Conservation (phyloP, 805 yeast genomes). For the Lachancea waltii region DNA sequence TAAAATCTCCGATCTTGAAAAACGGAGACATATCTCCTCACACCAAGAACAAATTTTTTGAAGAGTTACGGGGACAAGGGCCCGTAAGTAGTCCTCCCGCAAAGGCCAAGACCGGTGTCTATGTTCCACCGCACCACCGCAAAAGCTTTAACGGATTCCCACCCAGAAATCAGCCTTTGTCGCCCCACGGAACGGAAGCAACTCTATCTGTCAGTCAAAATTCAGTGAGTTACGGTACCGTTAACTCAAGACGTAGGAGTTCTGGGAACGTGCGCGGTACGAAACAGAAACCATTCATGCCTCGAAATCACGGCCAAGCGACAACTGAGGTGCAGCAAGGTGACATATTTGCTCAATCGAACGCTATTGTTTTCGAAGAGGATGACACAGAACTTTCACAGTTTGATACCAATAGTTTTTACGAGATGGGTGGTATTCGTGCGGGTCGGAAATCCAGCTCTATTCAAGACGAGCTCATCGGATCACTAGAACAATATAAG, state of each 20-base stretch:
- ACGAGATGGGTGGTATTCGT: constrained; percentile 6
- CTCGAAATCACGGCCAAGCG: constrained; percentile 18
- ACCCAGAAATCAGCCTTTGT: neutral
- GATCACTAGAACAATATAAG: constrained; percentile 33
- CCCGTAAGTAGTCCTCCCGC: constrained; percentile 4
- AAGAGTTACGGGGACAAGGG: constrained; percentile 1
- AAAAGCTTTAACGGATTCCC: constrained; percentile 20
- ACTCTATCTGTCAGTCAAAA: constrained; percentile 21
- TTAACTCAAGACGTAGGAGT: constrained; percentile 8
- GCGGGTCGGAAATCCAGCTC: constrained; percentile 27
- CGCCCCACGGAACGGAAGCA: constrained; percentile 17
- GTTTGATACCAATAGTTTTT: constrained; percentile 20
- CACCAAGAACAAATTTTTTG: constrained; percentile 4
- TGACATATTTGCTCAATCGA: constrained; percentile 27
- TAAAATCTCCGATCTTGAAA: constrained; percentile 23
- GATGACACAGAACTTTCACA: constrained; percentile 15
- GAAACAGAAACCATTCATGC: constrained; percentile 9
- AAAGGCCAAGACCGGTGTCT: constrained; percentile 28
- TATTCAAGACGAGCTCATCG: constrained; percentile 30
- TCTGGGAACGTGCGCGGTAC: neutral
- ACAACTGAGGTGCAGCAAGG: constrained; percentile 27
- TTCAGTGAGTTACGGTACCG: constrained; percentile 16
- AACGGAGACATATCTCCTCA: constrained; percentile 1
- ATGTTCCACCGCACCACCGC: constrained; percentile 52
- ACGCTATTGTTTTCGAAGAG: constrained; percentile 30